phyloP scores from a whole-genome alignment of 176 grass and related monocot genomes.

The Poa pratensis region DNA sequence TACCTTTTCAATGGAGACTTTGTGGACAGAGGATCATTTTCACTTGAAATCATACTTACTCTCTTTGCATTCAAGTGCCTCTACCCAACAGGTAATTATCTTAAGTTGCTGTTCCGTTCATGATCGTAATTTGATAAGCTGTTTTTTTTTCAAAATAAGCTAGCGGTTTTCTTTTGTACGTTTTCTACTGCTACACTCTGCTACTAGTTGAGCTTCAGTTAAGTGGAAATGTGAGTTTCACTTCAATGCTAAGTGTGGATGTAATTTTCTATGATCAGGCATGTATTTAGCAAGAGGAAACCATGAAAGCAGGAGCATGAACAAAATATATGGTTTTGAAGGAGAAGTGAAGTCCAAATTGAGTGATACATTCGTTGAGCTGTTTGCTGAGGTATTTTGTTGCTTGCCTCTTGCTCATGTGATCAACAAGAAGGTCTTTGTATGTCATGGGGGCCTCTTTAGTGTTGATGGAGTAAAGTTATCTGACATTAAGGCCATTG shows the following conservation, averaged over 20 bases:
- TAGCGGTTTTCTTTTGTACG: background rate
- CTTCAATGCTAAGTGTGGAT: conserved; percentile 25
- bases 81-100: conserved; percentile 68
- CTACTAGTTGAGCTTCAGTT: conserved; percentile 10
- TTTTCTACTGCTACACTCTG: background rate
- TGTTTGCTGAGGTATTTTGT: conserved; percentile 97
- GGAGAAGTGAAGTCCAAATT: conserved; percentile 91
- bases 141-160: background rate
- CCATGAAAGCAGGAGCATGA: conserved; percentile 98
- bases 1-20: conserved; percentile 99
- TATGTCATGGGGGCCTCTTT: conserved; percentile 93
- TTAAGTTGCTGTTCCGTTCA: background rate
- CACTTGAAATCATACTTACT: conserved; percentile 91
- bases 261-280: conserved; percentile 57
- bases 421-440: conserved; percentile 85
- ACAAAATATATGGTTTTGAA: conserved; percentile 99
- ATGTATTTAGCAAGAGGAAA: conserved; percentile 94
- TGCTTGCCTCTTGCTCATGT: conserved; percentile 91
- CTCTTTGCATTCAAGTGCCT: conserved; percentile 96
- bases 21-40: conserved; percentile 97
- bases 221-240: conserved; percentile 6
- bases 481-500: conserved; percentile 83
- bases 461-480: conserved; percentile 97
- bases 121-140: background rate
- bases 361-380: conserved; percentile 76